A percentile compares a stretch with the other conserved stretches of the same genome.
Conservation (phyloP, 2,329 filamentous ascomycete genomes). For the Taxawa tesnikishii region DNA sequence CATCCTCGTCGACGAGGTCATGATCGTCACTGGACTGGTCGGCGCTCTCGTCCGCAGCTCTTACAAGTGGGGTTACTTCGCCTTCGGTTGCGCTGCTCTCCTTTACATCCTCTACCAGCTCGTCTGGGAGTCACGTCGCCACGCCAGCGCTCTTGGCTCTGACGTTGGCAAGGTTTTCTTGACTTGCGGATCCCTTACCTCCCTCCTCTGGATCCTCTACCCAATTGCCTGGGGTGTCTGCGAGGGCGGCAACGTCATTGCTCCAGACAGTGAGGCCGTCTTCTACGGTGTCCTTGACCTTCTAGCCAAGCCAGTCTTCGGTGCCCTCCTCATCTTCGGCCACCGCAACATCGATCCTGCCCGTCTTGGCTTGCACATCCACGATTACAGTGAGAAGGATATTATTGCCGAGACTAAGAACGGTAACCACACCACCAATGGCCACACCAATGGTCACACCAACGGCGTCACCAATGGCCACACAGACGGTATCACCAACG, state of each 20-base stretch:
- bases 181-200: conserved; percentile 45
- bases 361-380: conserved; percentile 40
- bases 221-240: conserved; percentile 51
- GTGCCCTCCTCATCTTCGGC: conserved; percentile 47
- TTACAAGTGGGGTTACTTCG: conserved; percentile 60
- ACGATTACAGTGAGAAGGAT: conserved; percentile 33
- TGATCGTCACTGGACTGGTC: conserved; percentile 55
- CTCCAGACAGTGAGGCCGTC: conserved; percentile 53
- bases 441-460: conserved; percentile 11
- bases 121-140: conserved; percentile 40
- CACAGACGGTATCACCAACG: too few species aligned
- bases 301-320: conserved; percentile 52
- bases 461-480: conserved; percentile 13
- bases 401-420: conserved; percentile 13
- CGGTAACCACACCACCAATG: conserved; percentile 8
- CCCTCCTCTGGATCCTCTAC: conserved; percentile 52
- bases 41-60: conserved; percentile 48
- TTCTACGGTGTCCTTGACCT: conserved; percentile 59
- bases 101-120: conserved; percentile 51
- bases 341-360: conserved; percentile 50
- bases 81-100: conserved; percentile 41
- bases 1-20: conserved; percentile 50
- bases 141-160: conserved; percentile 42
- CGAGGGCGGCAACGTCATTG: conserved; percentile 54
- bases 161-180: conserved; percentile 43